These are phyloP conservation scores for Suhomyces bolitotheri DNA, from an alignment of 1,139 yeast genomes.

Conservation along the genomic window DNA sequence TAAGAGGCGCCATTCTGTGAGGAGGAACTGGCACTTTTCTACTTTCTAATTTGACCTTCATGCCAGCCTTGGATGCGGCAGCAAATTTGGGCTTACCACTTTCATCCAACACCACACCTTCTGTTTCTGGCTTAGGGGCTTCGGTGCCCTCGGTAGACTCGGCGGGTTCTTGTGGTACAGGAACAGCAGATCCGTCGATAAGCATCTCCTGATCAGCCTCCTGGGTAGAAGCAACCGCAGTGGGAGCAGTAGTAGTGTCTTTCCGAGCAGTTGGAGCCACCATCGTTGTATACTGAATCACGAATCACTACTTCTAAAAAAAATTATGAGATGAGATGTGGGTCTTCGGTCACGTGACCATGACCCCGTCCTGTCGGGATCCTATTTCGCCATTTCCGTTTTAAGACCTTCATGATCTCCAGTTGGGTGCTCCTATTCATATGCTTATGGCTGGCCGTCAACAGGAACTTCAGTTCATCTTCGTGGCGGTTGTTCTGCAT, in stretches of 20 bases:
- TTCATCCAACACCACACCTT: constrained; percentile 74
- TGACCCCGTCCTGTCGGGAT: too few relatives aligned
- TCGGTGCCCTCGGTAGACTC: constrained; percentile 19
- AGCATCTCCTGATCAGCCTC: constrained; percentile 48
- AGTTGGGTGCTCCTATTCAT: too few relatives aligned
- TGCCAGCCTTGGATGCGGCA: constrained; percentile 66
- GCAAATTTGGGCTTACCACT: constrained; percentile 88
- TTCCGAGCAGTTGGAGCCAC: constrained; percentile 74
- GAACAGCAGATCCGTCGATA: constrained; percentile 58
- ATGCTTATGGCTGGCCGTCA: too few relatives aligned
- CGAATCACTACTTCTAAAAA: too few relatives aligned
- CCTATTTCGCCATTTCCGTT: not conserved
- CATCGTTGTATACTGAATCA: constrained; percentile 46
- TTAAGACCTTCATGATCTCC: not conserved
- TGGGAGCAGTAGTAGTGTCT: constrained; percentile 13
- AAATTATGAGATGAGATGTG: constrained; percentile 11
- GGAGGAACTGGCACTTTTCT: constrained; percentile 95
- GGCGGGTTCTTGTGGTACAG: constrained; percentile 22
- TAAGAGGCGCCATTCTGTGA: constrained; percentile 91
- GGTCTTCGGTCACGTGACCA: constrained; percentile 6
- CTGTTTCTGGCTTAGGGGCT: constrained; percentile 30
- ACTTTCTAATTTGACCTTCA: constrained; percentile 75
- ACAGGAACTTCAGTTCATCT: too few relatives aligned
- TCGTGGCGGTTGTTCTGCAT: not conserved
- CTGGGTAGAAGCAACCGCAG: constrained; percentile 12